Evolutionary conservation across 2,329 filamentous ascomycete species (phyloP).

Genomic region (Pyrenochaeta sp.): DNA sequence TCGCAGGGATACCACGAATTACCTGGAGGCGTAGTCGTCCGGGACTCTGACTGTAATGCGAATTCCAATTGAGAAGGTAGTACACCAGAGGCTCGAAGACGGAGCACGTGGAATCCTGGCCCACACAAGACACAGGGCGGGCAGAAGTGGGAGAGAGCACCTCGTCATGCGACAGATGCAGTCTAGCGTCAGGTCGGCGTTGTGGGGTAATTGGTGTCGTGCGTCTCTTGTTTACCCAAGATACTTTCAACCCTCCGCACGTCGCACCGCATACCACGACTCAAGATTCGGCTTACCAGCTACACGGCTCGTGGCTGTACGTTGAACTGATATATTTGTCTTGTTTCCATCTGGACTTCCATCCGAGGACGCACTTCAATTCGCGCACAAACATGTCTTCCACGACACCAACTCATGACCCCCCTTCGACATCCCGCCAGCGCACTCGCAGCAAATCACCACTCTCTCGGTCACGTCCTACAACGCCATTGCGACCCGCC

Average conservation of each 20-base stretch:
- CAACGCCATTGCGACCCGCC: constrained; percentile 88
- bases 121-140: too few relatives aligned
- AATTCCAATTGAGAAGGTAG: too few relatives aligned
- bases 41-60: background rate
- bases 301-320: too few relatives aligned
- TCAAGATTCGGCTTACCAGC: too few relatives aligned
- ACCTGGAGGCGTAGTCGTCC: background rate
- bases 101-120: too few relatives aligned
- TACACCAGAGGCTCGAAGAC: too few relatives aligned
- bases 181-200: background rate
- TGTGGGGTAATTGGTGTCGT: background rate
- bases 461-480: constrained; percentile 76
- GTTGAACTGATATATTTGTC: too few relatives aligned
- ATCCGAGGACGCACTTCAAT: too few relatives aligned
- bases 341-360: too few relatives aligned
- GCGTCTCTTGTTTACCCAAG: background rate
- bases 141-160: too few relatives aligned
- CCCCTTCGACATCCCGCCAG: constrained; percentile 28
- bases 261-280: background rate
- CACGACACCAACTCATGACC: constrained; percentile 34
- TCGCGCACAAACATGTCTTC: constrained; percentile 21
- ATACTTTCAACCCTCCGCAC: background rate
- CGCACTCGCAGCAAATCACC: constrained; percentile 65
- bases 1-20: background rate
- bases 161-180: too few relatives aligned